These are phyloP conservation scores for Colletotrichum musae DNA, from an alignment of 2,329 filamentous ascomycete genomes.

Conservation along the genomic window DNA sequence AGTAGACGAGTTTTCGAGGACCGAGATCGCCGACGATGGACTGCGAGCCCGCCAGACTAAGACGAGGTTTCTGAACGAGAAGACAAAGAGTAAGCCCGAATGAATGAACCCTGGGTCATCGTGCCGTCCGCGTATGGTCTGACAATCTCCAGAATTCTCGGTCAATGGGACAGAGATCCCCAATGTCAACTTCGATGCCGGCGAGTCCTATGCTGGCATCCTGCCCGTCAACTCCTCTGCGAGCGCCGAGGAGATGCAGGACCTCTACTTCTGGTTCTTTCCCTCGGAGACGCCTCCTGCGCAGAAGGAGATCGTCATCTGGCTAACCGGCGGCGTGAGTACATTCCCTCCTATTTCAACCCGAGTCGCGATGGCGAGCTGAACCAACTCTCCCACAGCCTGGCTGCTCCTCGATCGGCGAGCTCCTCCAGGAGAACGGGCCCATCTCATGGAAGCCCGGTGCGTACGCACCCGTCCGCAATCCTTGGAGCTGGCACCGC, in stretches of 20 bases:
- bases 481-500: constrained; percentile 81
- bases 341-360: not conserved
- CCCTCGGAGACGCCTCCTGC: constrained; percentile 63
- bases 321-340: constrained; percentile 68
- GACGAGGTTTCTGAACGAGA: not conserved
- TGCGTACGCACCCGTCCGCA: constrained; percentile 74
- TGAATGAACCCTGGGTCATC: not conserved
- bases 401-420: constrained; percentile 73
- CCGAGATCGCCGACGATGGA: not conserved
- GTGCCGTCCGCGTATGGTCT: not conserved
- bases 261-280: constrained; percentile 79
- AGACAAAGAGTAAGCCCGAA: not conserved
- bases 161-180: constrained; percentile 77
- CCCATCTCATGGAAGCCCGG: constrained; percentile 80
- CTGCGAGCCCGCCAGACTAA: not conserved
- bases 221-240: constrained; percentile 66
- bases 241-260: constrained; percentile 55
- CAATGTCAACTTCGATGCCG: constrained; percentile 78
- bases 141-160: constrained; percentile 65
- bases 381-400: constrained; percentile 52
- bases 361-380: not conserved
- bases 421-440: constrained; percentile 83
- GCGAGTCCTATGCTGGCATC: constrained; percentile 74
- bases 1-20: not conserved
- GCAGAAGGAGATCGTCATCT: constrained; percentile 73